These are phyloP conservation scores for Jackrogersella minutella DNA, from an alignment of 495 filamentous ascomycete genomes.

Conservation along the genomic window DNA sequence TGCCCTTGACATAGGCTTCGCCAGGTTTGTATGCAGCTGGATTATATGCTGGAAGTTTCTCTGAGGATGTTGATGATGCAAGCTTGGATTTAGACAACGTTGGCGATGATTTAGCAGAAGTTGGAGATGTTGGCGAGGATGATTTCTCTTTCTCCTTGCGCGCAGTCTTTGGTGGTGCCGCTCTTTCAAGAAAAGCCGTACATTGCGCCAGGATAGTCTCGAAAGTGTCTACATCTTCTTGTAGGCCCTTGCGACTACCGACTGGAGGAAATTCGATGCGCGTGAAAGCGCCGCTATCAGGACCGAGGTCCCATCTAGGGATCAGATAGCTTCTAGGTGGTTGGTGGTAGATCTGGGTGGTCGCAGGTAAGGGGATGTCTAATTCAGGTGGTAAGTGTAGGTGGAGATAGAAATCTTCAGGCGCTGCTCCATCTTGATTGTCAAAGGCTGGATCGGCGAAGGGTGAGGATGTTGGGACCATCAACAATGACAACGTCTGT, in stretches of 20 bases:
- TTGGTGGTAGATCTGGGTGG: conserved; percentile 94
- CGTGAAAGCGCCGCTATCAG: conserved; percentile 87
- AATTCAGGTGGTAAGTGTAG: conserved; percentile 93
- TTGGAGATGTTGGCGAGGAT: conserved; percentile 49
- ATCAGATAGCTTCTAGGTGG: conserved; percentile 89
- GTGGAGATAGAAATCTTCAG: conserved; percentile 96
- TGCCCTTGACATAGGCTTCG: conserved; percentile 72
- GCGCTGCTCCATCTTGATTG: conserved; percentile 64
- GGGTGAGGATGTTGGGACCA: conserved; percentile 86
- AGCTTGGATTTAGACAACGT: conserved; percentile 47
- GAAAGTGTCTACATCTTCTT: conserved; percentile 95
- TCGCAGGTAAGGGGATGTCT: conserved; percentile 87
- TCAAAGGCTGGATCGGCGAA: conserved; percentile 68
- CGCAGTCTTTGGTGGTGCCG: conserved; percentile 61
- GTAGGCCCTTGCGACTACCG: conserved; percentile 71
- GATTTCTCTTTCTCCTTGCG: conserved; percentile 60
- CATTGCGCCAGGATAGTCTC: conserved; percentile 96
- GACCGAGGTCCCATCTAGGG: conserved; percentile 89
- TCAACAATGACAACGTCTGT: conserved; percentile 87
- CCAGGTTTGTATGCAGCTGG: conserved; percentile 80
- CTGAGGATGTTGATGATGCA: conserved; percentile 52
- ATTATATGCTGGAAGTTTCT: conserved; percentile 71
- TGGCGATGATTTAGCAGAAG: conserved; percentile 51
- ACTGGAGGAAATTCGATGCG: conserved; percentile 84
- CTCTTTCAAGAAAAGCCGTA: conserved; percentile 88